A percentile compares a stretch with the other conserved stretches of the same genome.
phyloP scores from a whole-genome alignment of 306 rosid species.

The Neltuma alba region DNA sequence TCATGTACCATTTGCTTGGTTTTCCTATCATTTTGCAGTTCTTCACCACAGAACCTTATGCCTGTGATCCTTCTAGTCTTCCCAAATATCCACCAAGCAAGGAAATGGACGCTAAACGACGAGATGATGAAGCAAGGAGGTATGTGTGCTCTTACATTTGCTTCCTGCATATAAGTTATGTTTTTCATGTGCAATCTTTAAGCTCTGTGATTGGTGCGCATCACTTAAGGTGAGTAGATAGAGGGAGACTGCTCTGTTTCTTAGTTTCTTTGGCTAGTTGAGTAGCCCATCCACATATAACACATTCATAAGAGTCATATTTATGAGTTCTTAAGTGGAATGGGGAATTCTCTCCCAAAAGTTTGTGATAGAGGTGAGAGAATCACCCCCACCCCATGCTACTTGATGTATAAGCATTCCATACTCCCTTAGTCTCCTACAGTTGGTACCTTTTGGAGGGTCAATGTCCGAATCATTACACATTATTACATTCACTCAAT shows the following conservation, averaged over 20 bases:
- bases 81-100: slow-evolving; percentile 96
- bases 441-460: no score
- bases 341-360: no score
- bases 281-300: not conserved
- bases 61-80: slow-evolving; percentile 91
- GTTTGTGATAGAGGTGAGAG: no score
- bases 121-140: slow-evolving; percentile 87
- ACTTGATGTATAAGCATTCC: no score
- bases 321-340: no score
- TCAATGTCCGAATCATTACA: no score
- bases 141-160: slow-evolving; percentile 36
- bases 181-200: not conserved
- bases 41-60: slow-evolving; percentile 82
- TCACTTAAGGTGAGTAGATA: not conserved
- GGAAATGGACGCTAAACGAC: slow-evolving; percentile 90
- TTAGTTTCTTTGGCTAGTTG: not conserved
- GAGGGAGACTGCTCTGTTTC: not conserved
- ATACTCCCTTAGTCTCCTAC: no score
- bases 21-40: slow-evolving; percentile 64
- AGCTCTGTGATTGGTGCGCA: slow-evolving; percentile 5
- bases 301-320: not conserved
- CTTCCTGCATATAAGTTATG: slow-evolving; percentile 29
- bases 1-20: slow-evolving; percentile 35
- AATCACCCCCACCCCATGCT: no score
- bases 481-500: no score